Evolutionary conservation across 202 grass and related monocot genomes (phyloP), one percentile per base, ranked within the genome.

Genomic region (Zizania palustris): DNA sequence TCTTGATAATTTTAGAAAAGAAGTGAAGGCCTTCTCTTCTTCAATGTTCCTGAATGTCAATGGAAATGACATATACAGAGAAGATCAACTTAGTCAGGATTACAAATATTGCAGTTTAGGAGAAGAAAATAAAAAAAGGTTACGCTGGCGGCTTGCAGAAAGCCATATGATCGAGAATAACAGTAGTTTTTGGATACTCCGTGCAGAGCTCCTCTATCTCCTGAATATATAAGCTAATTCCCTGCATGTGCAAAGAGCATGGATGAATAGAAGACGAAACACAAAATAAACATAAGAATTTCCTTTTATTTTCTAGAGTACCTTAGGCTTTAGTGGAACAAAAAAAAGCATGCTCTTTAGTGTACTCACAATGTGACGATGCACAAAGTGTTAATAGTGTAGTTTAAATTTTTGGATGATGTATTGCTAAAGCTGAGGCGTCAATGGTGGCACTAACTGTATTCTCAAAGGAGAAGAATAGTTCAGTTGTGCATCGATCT

Each of bases 141-240:
- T 81, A 97, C 93, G 12, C 69, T 70, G 93, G 90, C 74, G 90
- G 90, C 60, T 93, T 93, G 88, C 93, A 97, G 87, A 97, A 93
- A 85, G 85, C 86, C 85, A 97, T 90, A 42, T 97, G 93, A 69
- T 97, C 90, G 54, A 97, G 75, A 72, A 97, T 72, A 80, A 97
- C 88, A 68, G 72, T 79, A 65, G 93, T 97, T 65, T 69, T 42
- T 69, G 90, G 86, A 81, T 91, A 89, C 62, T 83, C 74, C 9
- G 50, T 80, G 81, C 93, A 93, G 11, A 97, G 81, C 67, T 93
- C 84, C 69, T 91, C 88, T 87, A 97, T 93, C 65, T 97, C 93
- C 39, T 81, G 42, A 78, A 89, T 82, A 35, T 97, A 89, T 74
- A 67, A 67, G 78, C 60, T 50, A 38, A 97, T 87, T 39, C 90